Conservation (phyloP, 345 rosid genomes). For the Eucalyptus virginea region DNA sequence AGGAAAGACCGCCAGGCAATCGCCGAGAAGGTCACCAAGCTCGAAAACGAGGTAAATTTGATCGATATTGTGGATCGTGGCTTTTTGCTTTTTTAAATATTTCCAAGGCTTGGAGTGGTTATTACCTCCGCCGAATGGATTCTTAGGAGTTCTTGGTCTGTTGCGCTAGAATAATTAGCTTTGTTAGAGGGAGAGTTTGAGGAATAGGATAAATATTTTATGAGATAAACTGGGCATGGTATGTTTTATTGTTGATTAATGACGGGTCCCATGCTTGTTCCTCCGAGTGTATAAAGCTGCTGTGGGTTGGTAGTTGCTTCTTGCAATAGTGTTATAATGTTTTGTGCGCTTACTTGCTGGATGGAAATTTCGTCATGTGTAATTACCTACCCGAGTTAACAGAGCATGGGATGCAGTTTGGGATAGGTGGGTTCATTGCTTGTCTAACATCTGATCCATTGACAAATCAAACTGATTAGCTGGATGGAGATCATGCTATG, state of each 20-base stretch:
- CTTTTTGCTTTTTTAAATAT: neutral
- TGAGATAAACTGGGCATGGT: neutral
- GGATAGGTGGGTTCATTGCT: neutral
- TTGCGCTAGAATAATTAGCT: neutral
- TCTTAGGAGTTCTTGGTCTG: neutral
- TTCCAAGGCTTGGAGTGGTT: neutral
- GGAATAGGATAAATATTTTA: neutral
- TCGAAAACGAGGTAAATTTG: slow-evolving; percentile 69
- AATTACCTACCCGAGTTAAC: neutral
- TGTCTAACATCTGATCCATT: neutral
- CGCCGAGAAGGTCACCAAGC: slow-evolving; percentile 37
- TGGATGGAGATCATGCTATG: neutral
- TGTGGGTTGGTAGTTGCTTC: neutral
- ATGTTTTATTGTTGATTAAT: neutral
- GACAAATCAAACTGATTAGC: neutral
- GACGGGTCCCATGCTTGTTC: neutral
- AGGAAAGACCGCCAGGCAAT: slow-evolving; percentile 64
- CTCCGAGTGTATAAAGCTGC: neutral
- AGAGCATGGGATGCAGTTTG: neutral
- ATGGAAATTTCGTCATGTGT: neutral
- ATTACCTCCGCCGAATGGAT: neutral
- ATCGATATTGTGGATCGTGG: neutral
- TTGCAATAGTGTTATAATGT: neutral
- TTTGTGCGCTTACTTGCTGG: neutral
- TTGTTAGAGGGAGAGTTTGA: neutral